Base-by-base conservation (phyloP, 768 basidiomycete species). In the Boletus coccyginus region DNA sequence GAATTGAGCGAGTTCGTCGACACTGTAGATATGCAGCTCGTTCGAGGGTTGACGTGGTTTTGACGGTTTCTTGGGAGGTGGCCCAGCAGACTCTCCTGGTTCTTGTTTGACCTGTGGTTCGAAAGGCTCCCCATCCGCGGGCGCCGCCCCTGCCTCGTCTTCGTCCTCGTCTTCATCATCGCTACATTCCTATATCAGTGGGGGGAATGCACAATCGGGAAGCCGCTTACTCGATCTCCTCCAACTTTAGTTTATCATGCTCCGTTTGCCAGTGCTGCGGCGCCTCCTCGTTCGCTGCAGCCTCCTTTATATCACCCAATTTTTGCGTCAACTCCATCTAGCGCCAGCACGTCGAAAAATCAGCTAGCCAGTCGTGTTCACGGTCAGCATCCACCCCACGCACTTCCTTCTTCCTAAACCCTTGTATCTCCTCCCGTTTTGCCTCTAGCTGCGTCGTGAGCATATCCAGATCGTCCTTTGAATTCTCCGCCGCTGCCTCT, bases 201-300 rank as follows among this genome's bases (percentile, higher is more conserved):
- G 40, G 43, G 33, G 12, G 16, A 41, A 48, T 7, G 33, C 38
- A 47, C 40, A 36, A 31, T 2, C 10, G 31, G 14, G 24, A 21
- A 21, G n/a, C n/a, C n/a, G 74, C 92, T 72, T 70, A 95, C 92
- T 97, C 94, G 47, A 98, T 83, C 16, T 94, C 92, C 56, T 88
- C 84, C 35, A 99, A 76, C 58, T 74, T 79, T 13, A 99, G 80
- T 46, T 85, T 81, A 47, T 92, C 88, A 55, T 94, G 90, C 61
- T 85, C 72, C 14, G 75, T 78, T 27, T 77, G 77, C 81, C 84
- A 90, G 61, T 89, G 82, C 7, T 81, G 78, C 33, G 95, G 73
- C 47, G 74, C 76, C 8, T 70, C 70, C 21, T 83, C 80, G 58
- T 86, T 84, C 3, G 83, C 80, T 7, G 77, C 75, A 35, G 76